These are phyloP conservation scores for Sequoia sempervirens DNA, from an alignment of 75 land plant genomes.

Conservation along the genomic window DNA sequence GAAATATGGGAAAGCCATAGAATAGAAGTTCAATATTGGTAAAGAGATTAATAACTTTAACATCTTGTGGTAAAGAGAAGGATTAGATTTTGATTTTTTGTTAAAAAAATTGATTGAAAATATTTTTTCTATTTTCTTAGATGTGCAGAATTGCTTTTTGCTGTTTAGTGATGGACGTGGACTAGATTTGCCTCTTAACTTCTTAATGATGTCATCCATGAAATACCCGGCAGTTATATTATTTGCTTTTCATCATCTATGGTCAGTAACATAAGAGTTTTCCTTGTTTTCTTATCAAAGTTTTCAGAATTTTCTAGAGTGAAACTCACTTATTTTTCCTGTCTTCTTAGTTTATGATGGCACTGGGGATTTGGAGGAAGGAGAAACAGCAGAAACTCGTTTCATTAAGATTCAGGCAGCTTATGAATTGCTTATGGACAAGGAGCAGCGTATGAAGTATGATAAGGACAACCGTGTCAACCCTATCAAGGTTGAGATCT, in stretches of 20 bases:
- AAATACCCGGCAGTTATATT: not conserved
- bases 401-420: conserved; percentile 99
- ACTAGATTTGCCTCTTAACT: not conserved
- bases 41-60: not conserved
- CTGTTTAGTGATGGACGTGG: not conserved
- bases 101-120: not conserved
- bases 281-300: not conserved
- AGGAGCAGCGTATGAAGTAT: conserved; percentile 65
- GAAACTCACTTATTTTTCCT: not conserved
- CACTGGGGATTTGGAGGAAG: conserved; percentile 74
- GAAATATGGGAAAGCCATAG: not conserved
- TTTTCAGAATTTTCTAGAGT: not conserved
- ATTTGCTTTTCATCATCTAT: not conserved
- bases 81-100: not conserved
- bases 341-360: conserved; percentile 82
- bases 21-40: not conserved
- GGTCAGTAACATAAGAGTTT: not conserved
- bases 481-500: conserved; percentile 76
- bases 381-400: conserved; percentile 90
- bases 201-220: not conserved
- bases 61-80: not conserved
- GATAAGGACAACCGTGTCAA: conserved; percentile 76
- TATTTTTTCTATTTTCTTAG: not conserved
- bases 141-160: not conserved
- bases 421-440: conserved; percentile 91